Evolutionary conservation across 2,329 filamentous ascomycete genomes (phyloP), one percentile per base, ranked within the genome.

Genomic region (Paecilomyces dactylethromorphus): DNA sequence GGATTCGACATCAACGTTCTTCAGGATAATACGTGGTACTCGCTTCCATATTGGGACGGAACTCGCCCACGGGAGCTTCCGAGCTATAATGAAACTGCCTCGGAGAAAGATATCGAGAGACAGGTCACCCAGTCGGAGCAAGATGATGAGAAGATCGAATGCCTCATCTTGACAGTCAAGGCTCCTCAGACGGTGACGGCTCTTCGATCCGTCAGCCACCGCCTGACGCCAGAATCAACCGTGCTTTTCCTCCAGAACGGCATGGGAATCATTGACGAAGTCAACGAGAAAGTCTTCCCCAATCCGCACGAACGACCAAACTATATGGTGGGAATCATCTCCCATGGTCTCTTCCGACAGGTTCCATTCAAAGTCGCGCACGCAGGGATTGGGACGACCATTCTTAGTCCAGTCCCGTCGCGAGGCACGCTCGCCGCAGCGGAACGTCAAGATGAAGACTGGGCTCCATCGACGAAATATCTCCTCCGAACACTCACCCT

Each of bases 91-190:
- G 59, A 66, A 31, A 53, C 56, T 11, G 32, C 64, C 58, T 53
- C 56, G 45, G 57, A 62, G 24, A 50, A 1, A 7, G 56, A 52
- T 18, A 53, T 50, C 24, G 60, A 66, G 21, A 54, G 54, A 53
- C 51, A 60, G 2, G 32, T 65, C 49, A 51, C 61, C 21, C 51
- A 61, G 22, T 51, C 62, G 11, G 55, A 58, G 51, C 58, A 62
- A 24, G 72, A 80, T 56, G 67, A 77, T 18, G 78, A 80, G 22
- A 81, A 78, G 21, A 89, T 97, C 49, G 77, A 82, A 62, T 90
- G 91, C 68, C 81, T 97, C 50, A 85, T 97, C 62, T 77, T 97
- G 24, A 82, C 89, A 2, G 90, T 88, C 31, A 97, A 96, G 74
- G 84, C 91, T 0, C 77, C 84, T 2, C 76, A 84, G 39, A 89